Evolutionary conservation across 371 early-diverging fungal genomes (phyloP).

Genomic region (Syncephalis plumigaleata): DNA sequence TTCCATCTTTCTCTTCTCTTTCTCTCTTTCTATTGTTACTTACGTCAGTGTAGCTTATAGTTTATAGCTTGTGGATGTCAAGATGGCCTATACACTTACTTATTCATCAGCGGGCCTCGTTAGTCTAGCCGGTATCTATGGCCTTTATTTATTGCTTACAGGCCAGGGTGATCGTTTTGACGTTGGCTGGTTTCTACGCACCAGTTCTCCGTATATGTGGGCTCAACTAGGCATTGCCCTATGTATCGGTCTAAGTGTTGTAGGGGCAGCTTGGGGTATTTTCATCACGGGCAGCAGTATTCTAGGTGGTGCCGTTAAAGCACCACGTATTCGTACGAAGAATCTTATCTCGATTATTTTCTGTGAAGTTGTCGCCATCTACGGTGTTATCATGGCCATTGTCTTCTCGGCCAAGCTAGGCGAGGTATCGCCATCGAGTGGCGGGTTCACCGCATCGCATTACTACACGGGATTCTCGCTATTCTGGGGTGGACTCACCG

Average conservation of each 20-base stretch:
- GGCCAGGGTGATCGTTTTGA: slow-evolving; percentile 73
- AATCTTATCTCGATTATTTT: slow-evolving; percentile 95
- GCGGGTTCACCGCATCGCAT: slow-evolving; percentile 23
- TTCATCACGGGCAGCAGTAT: slow-evolving; percentile 81
- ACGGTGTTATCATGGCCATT: slow-evolving; percentile 95
- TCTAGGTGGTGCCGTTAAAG: slow-evolving; percentile 80
- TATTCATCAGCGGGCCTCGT: neutral
- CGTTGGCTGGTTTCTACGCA: slow-evolving; percentile 58
- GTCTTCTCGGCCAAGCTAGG: slow-evolving; percentile 76
- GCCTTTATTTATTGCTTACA: slow-evolving; percentile 71
- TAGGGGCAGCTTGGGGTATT: slow-evolving; percentile 98
- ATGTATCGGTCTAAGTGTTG: slow-evolving; percentile 76
- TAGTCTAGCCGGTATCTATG: slow-evolving; percentile 15
- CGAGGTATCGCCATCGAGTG: slow-evolving; percentile 16
- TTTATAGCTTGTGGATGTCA: too few species aligned
- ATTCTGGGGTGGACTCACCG: slow-evolving; percentile 94
- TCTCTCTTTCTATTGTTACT: too few species aligned
- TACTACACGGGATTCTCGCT: slow-evolving; percentile 67
- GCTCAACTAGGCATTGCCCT: slow-evolving; percentile 69
- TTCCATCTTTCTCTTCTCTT: too few species aligned
- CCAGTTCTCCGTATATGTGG: slow-evolving; percentile 82
- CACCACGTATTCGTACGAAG: slow-evolving; percentile 89
- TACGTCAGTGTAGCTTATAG: too few species aligned
- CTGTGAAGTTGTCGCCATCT: slow-evolving; percentile 97
- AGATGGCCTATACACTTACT: too few species aligned